A percentile compares a stretch with the other conserved stretches of the same genome.
Conservation (phyloP, 495 filamentous ascomycete genomes). For the Diplogelasinospora grovesii region DNA sequence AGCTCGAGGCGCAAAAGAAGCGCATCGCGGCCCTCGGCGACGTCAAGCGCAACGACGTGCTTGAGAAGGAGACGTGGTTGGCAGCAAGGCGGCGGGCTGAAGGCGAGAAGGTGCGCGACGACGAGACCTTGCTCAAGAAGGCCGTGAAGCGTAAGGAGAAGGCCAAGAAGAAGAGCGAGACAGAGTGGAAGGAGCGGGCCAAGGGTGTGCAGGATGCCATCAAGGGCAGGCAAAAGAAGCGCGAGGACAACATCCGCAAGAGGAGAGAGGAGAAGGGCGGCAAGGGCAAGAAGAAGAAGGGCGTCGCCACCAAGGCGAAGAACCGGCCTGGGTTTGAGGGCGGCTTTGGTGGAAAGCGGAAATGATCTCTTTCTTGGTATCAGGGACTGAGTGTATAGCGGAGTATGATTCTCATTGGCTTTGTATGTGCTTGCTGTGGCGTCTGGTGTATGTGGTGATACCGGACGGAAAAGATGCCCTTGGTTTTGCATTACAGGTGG, state of each 20-base stretch:
- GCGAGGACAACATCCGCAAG: slow-evolving; percentile 82
- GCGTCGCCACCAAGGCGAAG: slow-evolving; percentile 50
- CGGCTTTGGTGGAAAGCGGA: slow-evolving; percentile 59
- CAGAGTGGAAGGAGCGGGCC: slow-evolving; percentile 79
- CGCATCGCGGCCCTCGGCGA: slow-evolving; percentile 63
- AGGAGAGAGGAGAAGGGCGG: slow-evolving; percentile 62
- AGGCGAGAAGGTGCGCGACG: slow-evolving; percentile 84
- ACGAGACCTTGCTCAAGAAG: slow-evolving; percentile 86
- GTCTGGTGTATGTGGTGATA: no score
- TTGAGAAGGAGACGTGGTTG: slow-evolving; percentile 91
- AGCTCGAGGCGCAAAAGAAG: slow-evolving; percentile 65
- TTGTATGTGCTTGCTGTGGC: no score
- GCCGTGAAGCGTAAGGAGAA: slow-evolving; percentile 88
- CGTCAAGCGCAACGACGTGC: slow-evolving; percentile 72
- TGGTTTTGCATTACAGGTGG: no score
- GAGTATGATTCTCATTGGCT: no score
- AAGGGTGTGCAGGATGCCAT: slow-evolving; percentile 69
- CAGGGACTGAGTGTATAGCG: no score
- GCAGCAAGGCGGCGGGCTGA: slow-evolving; percentile 84
- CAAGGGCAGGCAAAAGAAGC: slow-evolving; percentile 74
- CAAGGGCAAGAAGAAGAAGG: slow-evolving; percentile 57
- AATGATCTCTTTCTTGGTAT: no score
- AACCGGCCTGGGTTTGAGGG: slow-evolving; percentile 84
- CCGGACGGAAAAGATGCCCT: no score
- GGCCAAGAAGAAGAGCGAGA: slow-evolving; percentile 80